Conservation (phyloP, 1,139 yeast species). For the Kurtzmaniella quercitrusa region DNA sequence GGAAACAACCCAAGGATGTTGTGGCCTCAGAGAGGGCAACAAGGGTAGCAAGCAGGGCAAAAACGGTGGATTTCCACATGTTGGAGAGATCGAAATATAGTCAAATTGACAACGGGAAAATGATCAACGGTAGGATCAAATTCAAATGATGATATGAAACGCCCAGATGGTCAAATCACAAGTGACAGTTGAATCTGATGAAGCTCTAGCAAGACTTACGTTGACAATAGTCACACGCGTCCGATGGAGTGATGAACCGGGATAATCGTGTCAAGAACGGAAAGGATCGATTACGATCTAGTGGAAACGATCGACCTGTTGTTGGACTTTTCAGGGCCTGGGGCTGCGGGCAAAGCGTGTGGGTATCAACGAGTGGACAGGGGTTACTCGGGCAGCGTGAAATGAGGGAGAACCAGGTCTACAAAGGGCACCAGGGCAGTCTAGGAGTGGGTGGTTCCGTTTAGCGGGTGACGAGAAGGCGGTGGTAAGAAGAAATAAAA, state of each 20-base stretch:
- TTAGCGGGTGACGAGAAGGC: background rate
- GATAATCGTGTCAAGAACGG: too few relatives aligned
- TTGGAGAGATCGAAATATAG: too few relatives aligned
- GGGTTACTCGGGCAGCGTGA: background rate
- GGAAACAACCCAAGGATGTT: conserved; percentile 4
- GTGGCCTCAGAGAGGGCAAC: background rate
- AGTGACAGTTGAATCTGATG: too few relatives aligned
- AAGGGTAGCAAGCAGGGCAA: background rate
- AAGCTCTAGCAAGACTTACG: too few relatives aligned
- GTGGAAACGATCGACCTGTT: background rate
- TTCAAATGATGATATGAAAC: too few relatives aligned
- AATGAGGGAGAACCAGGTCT: background rate
- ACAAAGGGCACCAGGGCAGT: background rate
- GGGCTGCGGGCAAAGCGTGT: background rate
- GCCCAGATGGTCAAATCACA: too few relatives aligned
- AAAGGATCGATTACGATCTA: too few relatives aligned
- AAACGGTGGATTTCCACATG: background rate
- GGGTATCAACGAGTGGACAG: background rate
- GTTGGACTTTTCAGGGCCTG: background rate
- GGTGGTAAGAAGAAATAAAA: background rate
- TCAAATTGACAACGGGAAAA: too few relatives aligned
- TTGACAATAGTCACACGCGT: too few relatives aligned
- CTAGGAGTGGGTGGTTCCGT: background rate
- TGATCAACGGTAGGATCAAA: too few relatives aligned
- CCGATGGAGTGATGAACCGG: too few relatives aligned